Base-by-base conservation (phyloP, 2,329 filamentous ascomycete species). In the Diaporthe sp. region DNA sequence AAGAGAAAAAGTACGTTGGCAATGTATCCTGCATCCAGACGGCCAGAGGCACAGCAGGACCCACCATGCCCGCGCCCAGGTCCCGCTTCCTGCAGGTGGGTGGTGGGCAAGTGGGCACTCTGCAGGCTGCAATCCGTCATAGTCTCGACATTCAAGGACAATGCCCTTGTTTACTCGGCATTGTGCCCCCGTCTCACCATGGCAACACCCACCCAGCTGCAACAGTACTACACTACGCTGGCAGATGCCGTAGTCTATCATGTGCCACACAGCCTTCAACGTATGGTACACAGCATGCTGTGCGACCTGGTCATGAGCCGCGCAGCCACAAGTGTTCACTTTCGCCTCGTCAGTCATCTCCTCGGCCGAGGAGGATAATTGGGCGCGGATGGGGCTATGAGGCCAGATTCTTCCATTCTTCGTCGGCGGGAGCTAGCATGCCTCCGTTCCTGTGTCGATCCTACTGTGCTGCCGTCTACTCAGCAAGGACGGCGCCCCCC, bases 81-180 rank as follows among this genome's bases (percentile, higher is more conserved):
- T 68, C 63, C 63, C 63, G 63, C 63, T 53, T 68, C 63, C 63
- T 68, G 63, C 63, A 68, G 44, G 32, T 68, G 47, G n/a, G n/a
- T n/a, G 39, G 63, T 53, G 63, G 47, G 47, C n/a, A 25, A 30
- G 44, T 68, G 63, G 63, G 47, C 32, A 39, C 44, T 37, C 63
- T 68, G 63, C 63, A 68, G 47, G 22, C 63, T 68, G 63, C 63
- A 39, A 30, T 53, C 63, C 47, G 63, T 68, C 63, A 68, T 68
- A 39, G 32, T 22, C 63, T 68, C 63, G 63, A 68, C 47, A 51
- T 51, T 22, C 59, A 32, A 65, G 15, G 63, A 32, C 63, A 68
- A 68, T 27, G 47, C 44, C 25, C 63, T 27, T 53, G 63, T 68
- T 53, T 39, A 68, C 63, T 53, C 44, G 63, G 47, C 32, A 39